Conservation (phyloP, 208 protist species). For the Naegleria fowleri region DNA sequence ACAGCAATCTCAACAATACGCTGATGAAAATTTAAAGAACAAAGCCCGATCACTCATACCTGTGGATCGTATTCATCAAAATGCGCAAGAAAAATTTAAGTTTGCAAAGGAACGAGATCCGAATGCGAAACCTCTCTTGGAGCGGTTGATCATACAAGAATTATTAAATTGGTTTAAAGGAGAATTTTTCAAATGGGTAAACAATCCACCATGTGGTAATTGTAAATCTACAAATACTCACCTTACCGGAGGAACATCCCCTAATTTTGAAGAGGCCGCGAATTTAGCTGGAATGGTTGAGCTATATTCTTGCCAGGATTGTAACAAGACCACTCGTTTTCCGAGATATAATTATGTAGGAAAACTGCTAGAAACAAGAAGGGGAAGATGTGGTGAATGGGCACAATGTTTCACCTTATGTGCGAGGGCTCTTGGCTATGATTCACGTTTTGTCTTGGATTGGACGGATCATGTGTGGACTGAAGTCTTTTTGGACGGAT, state of each 20-base stretch:
- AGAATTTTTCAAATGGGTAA: slow-evolving; percentile 39
- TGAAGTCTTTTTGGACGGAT: slow-evolving; percentile 34
- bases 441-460: slow-evolving; percentile 36
- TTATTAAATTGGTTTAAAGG: slow-evolving; percentile 40
- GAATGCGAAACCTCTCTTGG: neutral
- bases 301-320: slow-evolving; percentile 32
- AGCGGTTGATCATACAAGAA: slow-evolving; percentile 23
- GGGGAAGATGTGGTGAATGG: slow-evolving; percentile 45
- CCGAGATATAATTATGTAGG: slow-evolving; percentile 41
- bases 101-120: neutral
- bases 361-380: slow-evolving; percentile 34
- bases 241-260: neutral
- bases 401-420: slow-evolving; percentile 36
- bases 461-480: slow-evolving; percentile 46
- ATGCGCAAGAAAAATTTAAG: neutral
- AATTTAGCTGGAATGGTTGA: slow-evolving; percentile 32
- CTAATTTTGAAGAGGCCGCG: slow-evolving; percentile 23
- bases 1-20: neutral
- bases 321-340: slow-evolving; percentile 31
- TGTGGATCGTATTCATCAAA: neutral
- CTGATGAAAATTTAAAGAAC: neutral
- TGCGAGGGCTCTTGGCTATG: slow-evolving; percentile 29
- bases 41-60: neutral
- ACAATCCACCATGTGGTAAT: slow-evolving; percentile 26
- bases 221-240: slow-evolving; percentile 6